Conservation (phyloP, 192 early-diverging fungal species). For the Coemansia sp. region DNA sequence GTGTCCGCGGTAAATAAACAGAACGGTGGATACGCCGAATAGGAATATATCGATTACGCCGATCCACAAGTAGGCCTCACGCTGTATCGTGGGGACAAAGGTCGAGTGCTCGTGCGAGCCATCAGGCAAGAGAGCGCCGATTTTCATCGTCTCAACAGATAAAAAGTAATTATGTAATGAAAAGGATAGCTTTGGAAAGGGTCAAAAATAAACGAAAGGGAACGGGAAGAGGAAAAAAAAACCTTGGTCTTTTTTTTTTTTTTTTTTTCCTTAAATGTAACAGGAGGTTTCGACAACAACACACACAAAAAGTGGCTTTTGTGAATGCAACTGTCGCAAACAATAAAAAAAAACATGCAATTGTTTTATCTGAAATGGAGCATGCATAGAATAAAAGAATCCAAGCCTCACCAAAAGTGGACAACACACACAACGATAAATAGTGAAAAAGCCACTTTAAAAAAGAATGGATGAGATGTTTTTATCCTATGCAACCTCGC, state of each 20-base stretch:
- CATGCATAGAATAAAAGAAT: background rate
- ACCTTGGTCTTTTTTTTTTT: background rate
- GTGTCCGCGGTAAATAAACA: conserved; percentile 52
- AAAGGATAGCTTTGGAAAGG: background rate
- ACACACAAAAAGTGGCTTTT: background rate
- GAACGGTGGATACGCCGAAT: conserved; percentile 34
- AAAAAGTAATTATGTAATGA: background rate
- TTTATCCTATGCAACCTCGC: background rate
- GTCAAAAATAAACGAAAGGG: no score
- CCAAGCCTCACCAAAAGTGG: background rate
- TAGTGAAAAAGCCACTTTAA: background rate
- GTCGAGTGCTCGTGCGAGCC: conserved; percentile 35
- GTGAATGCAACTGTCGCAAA: background rate
- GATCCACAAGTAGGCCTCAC: conserved; percentile 46
- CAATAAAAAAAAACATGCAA: background rate
- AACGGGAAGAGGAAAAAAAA: background rate
- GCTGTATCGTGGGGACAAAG: conserved; percentile 15
- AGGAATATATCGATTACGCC: conserved; percentile 48
- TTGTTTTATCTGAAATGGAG: background rate
- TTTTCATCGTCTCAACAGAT: background rate
- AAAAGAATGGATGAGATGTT: conserved; percentile 6
- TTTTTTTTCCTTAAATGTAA: background rate
- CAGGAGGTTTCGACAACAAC: no score
- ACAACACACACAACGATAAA: background rate
- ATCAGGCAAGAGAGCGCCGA: conserved; percentile 25